A percentile compares a stretch with the other conserved stretches of the same genome.
Evolutionary conservation across 345 rosid genomes (phyloP).

Genomic region (Bruguiera parviflora): DNA sequence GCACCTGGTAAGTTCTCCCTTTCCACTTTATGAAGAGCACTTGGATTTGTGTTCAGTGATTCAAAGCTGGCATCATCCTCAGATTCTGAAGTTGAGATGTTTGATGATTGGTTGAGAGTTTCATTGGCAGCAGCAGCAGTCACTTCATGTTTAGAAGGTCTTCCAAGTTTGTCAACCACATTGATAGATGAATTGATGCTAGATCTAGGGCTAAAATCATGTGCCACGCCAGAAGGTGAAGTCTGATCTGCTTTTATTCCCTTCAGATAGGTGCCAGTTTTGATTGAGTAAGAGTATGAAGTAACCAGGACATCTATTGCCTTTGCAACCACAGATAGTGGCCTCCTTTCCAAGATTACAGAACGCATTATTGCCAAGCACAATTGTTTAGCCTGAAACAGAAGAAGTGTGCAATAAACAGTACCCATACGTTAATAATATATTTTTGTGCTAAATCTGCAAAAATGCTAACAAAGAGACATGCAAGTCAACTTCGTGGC

Average conservation of each 20-base stretch:
- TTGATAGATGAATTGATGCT: slow-evolving; percentile 34
- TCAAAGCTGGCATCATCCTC: slow-evolving; percentile 43
- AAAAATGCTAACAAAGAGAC: background rate
- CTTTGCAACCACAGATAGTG: slow-evolving; percentile 68
- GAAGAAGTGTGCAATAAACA: slow-evolving; percentile 15
- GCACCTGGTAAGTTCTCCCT: slow-evolving; percentile 27
- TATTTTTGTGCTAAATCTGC: background rate
- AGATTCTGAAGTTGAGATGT: slow-evolving; percentile 44
- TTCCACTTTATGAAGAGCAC: slow-evolving; percentile 36
- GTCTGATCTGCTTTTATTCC: slow-evolving; percentile 51
- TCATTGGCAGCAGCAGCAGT: slow-evolving; percentile 28
- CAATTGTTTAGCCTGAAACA: slow-evolving; percentile 81
- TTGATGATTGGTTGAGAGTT: slow-evolving; percentile 33
- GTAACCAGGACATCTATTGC: slow-evolving; percentile 74
- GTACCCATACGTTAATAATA: background rate
- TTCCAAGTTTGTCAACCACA: slow-evolving; percentile 37
- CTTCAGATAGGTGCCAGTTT: slow-evolving; percentile 63
- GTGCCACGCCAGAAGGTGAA: slow-evolving; percentile 34
- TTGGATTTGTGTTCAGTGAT: slow-evolving; percentile 36
- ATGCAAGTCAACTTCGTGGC: too few species aligned
- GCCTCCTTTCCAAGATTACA: slow-evolving; percentile 82
- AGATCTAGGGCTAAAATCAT: slow-evolving; percentile 25
- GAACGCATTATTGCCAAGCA: slow-evolving; percentile 69
- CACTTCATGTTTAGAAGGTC: slow-evolving; percentile 34
- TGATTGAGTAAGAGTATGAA: slow-evolving; percentile 63